Conservation (phyloP, 108 stramenopile species). For the Cyclotella cryptica region DNA sequence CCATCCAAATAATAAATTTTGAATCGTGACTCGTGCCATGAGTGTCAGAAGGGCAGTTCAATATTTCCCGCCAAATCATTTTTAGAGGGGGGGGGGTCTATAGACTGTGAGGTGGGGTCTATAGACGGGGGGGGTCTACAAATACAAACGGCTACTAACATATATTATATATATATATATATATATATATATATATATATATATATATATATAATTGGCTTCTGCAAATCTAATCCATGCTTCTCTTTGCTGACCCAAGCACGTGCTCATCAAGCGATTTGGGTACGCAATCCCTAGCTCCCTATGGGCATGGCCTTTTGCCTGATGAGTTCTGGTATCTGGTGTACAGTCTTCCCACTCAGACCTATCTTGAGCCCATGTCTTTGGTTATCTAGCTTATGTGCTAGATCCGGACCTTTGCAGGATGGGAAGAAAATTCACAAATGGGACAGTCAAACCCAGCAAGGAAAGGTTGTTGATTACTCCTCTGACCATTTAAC, state of each 20-base stretch:
- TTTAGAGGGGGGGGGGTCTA: no score
- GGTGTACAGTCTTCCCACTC: not conserved
- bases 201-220: no score
- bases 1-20: no score
- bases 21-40: no score
- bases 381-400: conserved; percentile 63
- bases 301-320: conserved; percentile 27
- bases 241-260: conserved; percentile 40
- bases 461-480: conserved; percentile 36
- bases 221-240: conserved; percentile 55
- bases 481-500: conserved; percentile 19
- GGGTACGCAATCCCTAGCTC: conserved; percentile 19
- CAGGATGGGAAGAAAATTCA: conserved; percentile 70
- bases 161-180: no score
- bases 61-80: no score
- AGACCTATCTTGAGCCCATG: conserved; percentile 38
- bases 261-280: no score
- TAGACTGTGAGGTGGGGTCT: no score
- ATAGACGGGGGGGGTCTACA: no score
- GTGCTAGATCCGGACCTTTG: conserved; percentile 61
- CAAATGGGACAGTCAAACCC: conserved; percentile 54
- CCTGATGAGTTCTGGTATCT: conserved; percentile 31
- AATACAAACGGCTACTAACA: no score
- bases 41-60: no score
- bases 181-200: no score